Percentiles rank a stretch among this genome's conserved stretches.
Evolutionary conservation across 2,329 filamentous ascomycete genomes (phyloP).

Genomic region (Curvularia sp.): DNA sequence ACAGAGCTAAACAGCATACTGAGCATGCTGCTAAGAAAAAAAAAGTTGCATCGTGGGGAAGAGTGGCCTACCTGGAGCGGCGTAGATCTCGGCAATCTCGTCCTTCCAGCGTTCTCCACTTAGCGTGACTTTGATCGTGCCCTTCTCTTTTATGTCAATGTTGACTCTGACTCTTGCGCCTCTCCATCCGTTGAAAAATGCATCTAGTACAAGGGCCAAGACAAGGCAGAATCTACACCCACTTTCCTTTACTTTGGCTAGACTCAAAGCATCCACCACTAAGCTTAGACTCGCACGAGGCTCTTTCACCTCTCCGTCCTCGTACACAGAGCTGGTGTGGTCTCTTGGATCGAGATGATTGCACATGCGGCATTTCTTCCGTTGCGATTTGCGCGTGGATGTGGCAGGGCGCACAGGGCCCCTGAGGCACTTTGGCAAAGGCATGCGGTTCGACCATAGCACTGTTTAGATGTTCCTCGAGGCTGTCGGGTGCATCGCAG

Average conservation of each 20-base stretch:
- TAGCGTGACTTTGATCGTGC: constrained; percentile 35
- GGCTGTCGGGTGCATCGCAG: constrained; percentile 15
- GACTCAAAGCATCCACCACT: constrained; percentile 36
- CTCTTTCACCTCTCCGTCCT: constrained; percentile 28
- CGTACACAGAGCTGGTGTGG: constrained; percentile 34
- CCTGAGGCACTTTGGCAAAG: constrained; percentile 34
- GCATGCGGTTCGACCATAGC: constrained; percentile 26
- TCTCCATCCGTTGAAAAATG: constrained; percentile 40
- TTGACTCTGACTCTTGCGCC: constrained; percentile 28
- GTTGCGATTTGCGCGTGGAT: constrained; percentile 24
- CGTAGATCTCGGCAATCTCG: constrained; percentile 39
- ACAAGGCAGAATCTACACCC: constrained; percentile 43
- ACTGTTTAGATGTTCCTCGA: constrained; percentile 2
- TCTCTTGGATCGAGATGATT: constrained; percentile 41
- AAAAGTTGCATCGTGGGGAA: neutral
- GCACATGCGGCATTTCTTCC: constrained; percentile 39
- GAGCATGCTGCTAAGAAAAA: neutral
- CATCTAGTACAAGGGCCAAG: constrained; percentile 38
- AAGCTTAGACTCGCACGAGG: constrained; percentile 31
- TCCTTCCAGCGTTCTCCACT: constrained; percentile 34
- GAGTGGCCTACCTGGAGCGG: constrained; percentile 35
- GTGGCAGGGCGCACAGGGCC: constrained; percentile 26
- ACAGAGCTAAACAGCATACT: neutral
- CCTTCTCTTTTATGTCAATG: constrained; percentile 39
- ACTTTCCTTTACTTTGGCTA: constrained; percentile 29